Evolutionary conservation across 495 filamentous ascomycete species (phyloP).

Genomic region (Aspergillus sparsus): DNA sequence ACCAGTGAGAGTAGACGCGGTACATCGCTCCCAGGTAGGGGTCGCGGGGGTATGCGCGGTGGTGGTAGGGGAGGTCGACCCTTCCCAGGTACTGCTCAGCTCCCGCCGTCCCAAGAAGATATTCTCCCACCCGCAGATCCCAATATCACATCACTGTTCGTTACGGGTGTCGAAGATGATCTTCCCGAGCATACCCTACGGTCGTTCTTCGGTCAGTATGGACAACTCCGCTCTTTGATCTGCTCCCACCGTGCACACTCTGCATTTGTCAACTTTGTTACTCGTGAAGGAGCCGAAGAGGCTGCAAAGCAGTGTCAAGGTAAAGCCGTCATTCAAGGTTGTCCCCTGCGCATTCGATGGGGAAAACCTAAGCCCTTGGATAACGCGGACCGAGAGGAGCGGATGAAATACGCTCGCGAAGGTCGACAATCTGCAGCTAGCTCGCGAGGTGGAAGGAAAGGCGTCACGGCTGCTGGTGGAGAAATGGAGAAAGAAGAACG

Average conservation of each 20-base stretch:
- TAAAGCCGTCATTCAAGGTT: conserved; percentile 78
- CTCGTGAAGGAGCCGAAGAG: conserved; percentile 76
- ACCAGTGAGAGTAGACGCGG: conserved; percentile 55
- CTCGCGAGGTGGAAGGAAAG: conserved; percentile 35
- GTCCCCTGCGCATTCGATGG: conserved; percentile 87
- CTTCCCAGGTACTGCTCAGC: conserved; percentile 69
- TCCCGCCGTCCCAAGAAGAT: conserved; percentile 79
- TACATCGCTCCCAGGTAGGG: conserved; percentile 41
- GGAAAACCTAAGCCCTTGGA: conserved; percentile 88
- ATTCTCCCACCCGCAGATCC: conserved; percentile 79
- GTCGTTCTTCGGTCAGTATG: conserved; percentile 84
- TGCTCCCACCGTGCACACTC: conserved; percentile 97
- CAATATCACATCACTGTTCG: conserved; percentile 86
- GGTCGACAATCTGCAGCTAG: conserved; percentile 58
- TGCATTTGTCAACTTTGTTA: conserved; percentile 91
- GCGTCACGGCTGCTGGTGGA: conserved; percentile 36
- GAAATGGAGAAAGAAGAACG: conserved; percentile 44
- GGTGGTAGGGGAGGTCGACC: conserved; percentile 58
- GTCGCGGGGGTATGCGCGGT: conserved; percentile 44
- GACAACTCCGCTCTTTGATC: conserved; percentile 82
- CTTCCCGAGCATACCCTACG: conserved; percentile 88
- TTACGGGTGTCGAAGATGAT: conserved; percentile 95
- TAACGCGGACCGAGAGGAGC: conserved; percentile 80
- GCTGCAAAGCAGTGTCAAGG: conserved; percentile 86
- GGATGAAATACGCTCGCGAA: conserved; percentile 71